These are phyloP conservation scores for Xerophyta viscosa DNA, from an alignment of 106 monocot genomes.

Conservation along the genomic window DNA sequence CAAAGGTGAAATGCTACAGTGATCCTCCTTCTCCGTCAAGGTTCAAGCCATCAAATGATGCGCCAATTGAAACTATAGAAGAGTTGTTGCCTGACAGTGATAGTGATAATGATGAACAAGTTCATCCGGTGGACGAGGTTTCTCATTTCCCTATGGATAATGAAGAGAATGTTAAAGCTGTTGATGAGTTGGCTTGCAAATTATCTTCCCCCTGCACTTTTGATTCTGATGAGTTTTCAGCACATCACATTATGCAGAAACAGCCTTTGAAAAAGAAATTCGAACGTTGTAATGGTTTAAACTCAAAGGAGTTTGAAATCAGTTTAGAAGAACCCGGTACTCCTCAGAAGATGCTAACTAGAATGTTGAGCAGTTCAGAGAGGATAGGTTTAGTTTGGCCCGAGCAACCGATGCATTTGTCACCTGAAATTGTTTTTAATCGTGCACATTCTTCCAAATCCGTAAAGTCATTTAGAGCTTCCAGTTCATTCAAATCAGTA, in stretches of 20 bases:
- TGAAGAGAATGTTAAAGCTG: background rate
- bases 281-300: conserved; percentile 30
- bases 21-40: conserved; percentile 90
- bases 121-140: conserved; percentile 23
- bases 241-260: no score
- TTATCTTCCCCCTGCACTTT: background rate
- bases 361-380: conserved; percentile 54
- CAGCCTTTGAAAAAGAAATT: conserved; percentile 40
- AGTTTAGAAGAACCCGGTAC: conserved; percentile 4
- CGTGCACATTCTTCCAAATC: conserved; percentile 28
- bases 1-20: conserved; percentile 59
- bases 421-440: conserved; percentile 11
- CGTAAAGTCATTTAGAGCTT: conserved; percentile 38
- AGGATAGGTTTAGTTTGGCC: conserved; percentile 84
- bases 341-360: conserved; percentile 33
- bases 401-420: conserved; percentile 70
- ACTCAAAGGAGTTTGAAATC: conserved; percentile 10
- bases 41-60: conserved; percentile 48
- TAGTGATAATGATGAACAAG: conserved; percentile 38
- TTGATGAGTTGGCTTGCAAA: conserved; percentile 5
- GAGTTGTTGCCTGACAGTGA: conserved; percentile 40
- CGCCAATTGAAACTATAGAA: conserved; percentile 12
- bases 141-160: background rate
- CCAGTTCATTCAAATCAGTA: conserved; percentile 24
- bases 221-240: background rate